phyloP scores from a whole-genome alignment of 352 stramenopile genomes.

The Globisporangium polare region DNA sequence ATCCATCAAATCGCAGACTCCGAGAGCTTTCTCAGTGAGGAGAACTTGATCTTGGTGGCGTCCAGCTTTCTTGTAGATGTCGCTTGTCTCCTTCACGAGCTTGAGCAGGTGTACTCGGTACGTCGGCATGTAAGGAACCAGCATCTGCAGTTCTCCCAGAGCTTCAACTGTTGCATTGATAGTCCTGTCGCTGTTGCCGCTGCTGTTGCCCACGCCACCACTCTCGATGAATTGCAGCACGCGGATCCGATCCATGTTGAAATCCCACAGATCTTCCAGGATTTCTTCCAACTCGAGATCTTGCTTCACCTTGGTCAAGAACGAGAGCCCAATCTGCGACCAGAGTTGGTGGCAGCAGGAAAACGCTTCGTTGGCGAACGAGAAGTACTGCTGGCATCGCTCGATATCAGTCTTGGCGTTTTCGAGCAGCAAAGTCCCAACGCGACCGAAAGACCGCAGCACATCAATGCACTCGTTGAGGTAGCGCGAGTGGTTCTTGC shows the following conservation, averaged over 20 bases:
- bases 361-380: constrained; percentile 52
- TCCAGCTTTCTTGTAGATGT: constrained; percentile 34
- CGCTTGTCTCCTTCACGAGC: constrained; percentile 44
- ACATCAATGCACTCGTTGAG: constrained; percentile 71
- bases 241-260: constrained; percentile 59
- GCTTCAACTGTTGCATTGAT: constrained; percentile 38
- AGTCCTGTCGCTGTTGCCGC: neutral
- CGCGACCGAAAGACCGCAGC: constrained; percentile 63
- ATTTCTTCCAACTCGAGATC: constrained; percentile 67
- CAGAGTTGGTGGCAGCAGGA: constrained; percentile 45
- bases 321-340: constrained; percentile 57
- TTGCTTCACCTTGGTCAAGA: constrained; percentile 61
- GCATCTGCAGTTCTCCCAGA: constrained; percentile 69
- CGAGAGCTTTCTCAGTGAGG: constrained; percentile 60
- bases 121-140: constrained; percentile 54
- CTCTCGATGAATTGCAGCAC: constrained; percentile 34
- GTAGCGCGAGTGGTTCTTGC: constrained; percentile 24
- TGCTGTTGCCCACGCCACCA: constrained; percentile 4
- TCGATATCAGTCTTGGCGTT: constrained; percentile 42
- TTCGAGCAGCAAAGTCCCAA: constrained; percentile 59
- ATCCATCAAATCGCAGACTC: constrained; percentile 51
- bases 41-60: constrained; percentile 34
- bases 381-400: constrained; percentile 52
- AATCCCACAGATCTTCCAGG: constrained; percentile 78
- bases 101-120: constrained; percentile 40